A percentile compares a stretch with the other conserved stretches of the same genome.
These are phyloP conservation scores for Crucibulum laeve DNA, from an alignment of 768 basidiomycete species.

Conservation along the genomic window DNA sequence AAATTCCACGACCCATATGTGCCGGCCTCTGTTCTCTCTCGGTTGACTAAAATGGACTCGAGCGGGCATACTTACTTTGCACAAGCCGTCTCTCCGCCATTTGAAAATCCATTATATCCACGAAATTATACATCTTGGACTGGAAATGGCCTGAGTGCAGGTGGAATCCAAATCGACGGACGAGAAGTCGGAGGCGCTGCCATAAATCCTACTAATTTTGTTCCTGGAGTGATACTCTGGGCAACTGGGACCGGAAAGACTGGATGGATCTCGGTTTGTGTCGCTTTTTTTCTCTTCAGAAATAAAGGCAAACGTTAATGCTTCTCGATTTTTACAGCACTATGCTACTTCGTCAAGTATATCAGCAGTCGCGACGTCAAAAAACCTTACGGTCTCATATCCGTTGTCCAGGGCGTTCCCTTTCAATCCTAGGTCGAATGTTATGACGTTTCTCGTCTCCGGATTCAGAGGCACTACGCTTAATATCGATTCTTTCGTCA, in stretches of 20 bases:
- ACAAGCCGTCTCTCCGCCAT: slow-evolving; percentile 23
- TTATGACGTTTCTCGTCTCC: slow-evolving; percentile 21
- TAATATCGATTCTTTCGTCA: slow-evolving; percentile 12
- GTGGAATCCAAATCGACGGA: slow-evolving; percentile 21
- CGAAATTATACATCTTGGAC: slow-evolving; percentile 25
- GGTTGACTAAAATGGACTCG: slow-evolving; percentile 9
- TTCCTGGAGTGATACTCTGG: slow-evolving; percentile 22
- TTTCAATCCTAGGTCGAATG: slow-evolving; percentile 9
- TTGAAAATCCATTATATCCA: slow-evolving; percentile 16
- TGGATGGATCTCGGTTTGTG: slow-evolving; percentile 18
- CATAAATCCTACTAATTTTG: slow-evolving; percentile 16
- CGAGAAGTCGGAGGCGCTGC: slow-evolving; percentile 21
- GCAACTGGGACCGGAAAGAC: slow-evolving; percentile 8
- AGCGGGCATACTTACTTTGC: slow-evolving; percentile 13
- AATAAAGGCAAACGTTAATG: too few species aligned
- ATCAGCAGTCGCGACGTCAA: slow-evolving; percentile 14
- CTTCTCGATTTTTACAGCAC: slow-evolving; percentile 8
- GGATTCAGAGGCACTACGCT: slow-evolving; percentile 16
- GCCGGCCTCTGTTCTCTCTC: slow-evolving; percentile 8
- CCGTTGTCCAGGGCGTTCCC: slow-evolving; percentile 21
- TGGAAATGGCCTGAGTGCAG: slow-evolving; percentile 19
- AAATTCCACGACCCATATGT: slow-evolving; percentile 24
- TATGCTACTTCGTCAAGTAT: slow-evolving; percentile 20
- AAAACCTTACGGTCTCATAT: slow-evolving; percentile 19
- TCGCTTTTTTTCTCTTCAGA: slow-evolving; percentile 6